Conservation (phyloP, 306 rosid genomes). For the Heteromeles arbutifolia region DNA sequence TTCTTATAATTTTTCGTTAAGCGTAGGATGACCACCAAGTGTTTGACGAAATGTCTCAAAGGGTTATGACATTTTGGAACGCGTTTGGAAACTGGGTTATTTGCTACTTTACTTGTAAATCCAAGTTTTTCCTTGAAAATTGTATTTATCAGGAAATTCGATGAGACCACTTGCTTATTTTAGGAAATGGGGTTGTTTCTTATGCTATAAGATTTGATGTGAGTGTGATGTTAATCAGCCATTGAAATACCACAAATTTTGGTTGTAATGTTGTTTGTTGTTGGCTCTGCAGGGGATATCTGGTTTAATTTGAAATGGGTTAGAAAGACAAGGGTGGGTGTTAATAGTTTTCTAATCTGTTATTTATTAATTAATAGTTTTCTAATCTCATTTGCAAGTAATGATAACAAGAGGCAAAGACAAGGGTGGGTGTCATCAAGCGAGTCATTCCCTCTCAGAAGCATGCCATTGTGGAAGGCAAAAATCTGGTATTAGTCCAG, state of each 20-base stretch:
- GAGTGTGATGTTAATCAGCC: not conserved
- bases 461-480: conserved; percentile 87
- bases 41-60: not conserved
- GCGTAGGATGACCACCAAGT: not conserved
- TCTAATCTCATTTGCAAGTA: conserved; percentile 38
- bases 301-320: conserved; percentile 42
- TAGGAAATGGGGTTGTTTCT: not conserved
- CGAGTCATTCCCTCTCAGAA: conserved; percentile 89
- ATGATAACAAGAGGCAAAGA: conserved; percentile 90
- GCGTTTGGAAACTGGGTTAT: not conserved
- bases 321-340: conserved; percentile 36
- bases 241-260: not conserved
- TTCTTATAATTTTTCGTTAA: not conserved
- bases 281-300: not conserved
- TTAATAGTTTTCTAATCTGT: conserved; percentile 12
- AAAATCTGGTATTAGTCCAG: conserved; percentile 58
- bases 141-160: not conserved
- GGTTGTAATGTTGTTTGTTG: not conserved
- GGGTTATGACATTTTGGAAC: not conserved
- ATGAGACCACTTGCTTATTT: not conserved
- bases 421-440: conserved; percentile 72
- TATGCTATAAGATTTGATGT: not conserved
- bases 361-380: not conserved
- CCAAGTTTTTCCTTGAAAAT: not conserved
- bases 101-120: not conserved